These are phyloP conservation scores for Venturia asperata DNA, from an alignment of 2,329 filamentous ascomycete species.

Conservation along the genomic window DNA sequence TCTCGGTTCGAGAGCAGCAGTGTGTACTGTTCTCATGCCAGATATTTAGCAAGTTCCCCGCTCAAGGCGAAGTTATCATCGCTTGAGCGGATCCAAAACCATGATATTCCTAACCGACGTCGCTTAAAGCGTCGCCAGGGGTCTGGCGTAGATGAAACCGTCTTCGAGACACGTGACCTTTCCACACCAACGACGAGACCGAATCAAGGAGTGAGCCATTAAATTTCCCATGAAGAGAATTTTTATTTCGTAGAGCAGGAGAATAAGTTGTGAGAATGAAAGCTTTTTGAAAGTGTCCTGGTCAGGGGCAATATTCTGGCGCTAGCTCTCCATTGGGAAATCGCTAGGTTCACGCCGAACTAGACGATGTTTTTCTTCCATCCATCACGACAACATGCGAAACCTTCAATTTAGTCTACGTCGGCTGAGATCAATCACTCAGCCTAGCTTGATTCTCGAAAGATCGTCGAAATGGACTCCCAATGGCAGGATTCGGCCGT, in stretches of 20 bases:
- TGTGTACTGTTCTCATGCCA: slow-evolving; percentile 6
- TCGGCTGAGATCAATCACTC: neutral
- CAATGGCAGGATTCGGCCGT: neutral
- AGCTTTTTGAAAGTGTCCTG: neutral
- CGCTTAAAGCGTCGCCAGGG: neutral
- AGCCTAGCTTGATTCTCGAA: neutral
- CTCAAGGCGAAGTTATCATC: neutral
- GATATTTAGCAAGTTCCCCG: neutral
- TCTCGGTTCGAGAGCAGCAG: neutral
- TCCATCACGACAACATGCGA: slow-evolving; percentile 10
- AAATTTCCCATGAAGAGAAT: no score
- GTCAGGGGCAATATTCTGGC: neutral
- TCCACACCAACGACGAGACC: no score
- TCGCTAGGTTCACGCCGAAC: neutral
- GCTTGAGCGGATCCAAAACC: neutral
- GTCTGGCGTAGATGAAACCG: no score
- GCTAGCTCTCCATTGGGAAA: slow-evolving; percentile 1
- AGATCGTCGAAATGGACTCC: slow-evolving; percentile 1
- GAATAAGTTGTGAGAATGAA: neutral
- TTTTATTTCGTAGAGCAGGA: no score
- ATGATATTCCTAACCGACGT: no score
- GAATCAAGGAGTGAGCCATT: no score
- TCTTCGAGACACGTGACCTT: no score
- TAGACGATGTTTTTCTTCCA: neutral
- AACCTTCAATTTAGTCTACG: slow-evolving; percentile 4